These are phyloP conservation scores for Daldinia grandis DNA, from an alignment of 495 filamentous ascomycete genomes.

Conservation along the genomic window DNA sequence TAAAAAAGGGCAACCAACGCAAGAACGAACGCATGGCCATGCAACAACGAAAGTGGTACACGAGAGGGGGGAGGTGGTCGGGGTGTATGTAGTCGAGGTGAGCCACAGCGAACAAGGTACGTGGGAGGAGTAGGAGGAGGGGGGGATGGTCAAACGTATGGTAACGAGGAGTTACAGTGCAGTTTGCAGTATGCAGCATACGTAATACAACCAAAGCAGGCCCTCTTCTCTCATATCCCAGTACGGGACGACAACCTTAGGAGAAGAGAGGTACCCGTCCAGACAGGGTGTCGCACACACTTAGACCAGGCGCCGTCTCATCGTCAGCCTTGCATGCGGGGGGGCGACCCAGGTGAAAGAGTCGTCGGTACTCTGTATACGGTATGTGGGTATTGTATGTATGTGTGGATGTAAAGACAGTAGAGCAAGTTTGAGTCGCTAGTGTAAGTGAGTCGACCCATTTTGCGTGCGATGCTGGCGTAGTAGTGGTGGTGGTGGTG, in stretches of 20 bases:
- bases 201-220: slow-evolving; percentile 41
- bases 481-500: not conserved
- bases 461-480: not conserved
- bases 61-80: slow-evolving; percentile 2
- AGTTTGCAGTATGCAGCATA: slow-evolving; percentile 41
- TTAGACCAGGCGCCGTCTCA: slow-evolving; percentile 12
- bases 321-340: slow-evolving; percentile 44
- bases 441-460: not conserved
- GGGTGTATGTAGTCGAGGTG: slow-evolving; percentile 30
- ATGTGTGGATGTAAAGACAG: slow-evolving; percentile 6
- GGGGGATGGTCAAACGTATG: slow-evolving; percentile 23
- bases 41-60: slow-evolving; percentile 35
- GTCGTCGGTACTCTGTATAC: slow-evolving; percentile 20
- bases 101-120: slow-evolving; percentile 35
- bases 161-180: slow-evolving; percentile 44
- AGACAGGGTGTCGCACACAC: slow-evolving; percentile 16
- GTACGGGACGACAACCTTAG: slow-evolving; percentile 10
- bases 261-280: not conserved
- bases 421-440: slow-evolving; percentile 9
- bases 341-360: slow-evolving; percentile 15
- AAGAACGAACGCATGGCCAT: slow-evolving; percentile 27
- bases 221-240: slow-evolving; percentile 12
- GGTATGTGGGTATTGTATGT: too few relatives aligned
- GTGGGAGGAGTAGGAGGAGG: slow-evolving; percentile 5
- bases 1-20: slow-evolving; percentile 25